These are phyloP conservation scores for Rhodotorula mucilaginosa DNA, from an alignment of 1,284 basidiomycete species.

Conservation along the genomic window DNA sequence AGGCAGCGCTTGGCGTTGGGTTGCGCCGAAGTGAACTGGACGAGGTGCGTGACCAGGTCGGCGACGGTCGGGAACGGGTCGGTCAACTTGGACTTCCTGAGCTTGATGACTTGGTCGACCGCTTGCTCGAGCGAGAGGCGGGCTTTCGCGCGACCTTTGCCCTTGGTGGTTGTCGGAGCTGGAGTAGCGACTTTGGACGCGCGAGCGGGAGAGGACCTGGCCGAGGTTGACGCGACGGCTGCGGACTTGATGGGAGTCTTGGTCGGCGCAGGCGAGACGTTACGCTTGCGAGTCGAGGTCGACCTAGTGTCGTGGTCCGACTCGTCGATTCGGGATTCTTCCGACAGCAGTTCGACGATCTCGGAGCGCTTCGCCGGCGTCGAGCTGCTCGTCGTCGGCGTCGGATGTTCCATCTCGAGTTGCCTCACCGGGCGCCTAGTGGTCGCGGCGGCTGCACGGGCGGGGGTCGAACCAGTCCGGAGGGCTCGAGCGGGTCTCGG, in stretches of 20 bases:
- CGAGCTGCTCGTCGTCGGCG: not conserved
- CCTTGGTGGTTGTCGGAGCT: not conserved
- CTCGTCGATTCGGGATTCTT: not conserved
- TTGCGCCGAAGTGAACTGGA: not conserved
- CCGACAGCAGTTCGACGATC: too few species aligned
- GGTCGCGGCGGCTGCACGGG: not conserved
- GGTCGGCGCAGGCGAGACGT: not conserved
- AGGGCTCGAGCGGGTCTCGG: too few species aligned
- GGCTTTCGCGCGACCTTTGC: not conserved
- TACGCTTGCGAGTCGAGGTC: not conserved
- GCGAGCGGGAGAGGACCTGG: not conserved
- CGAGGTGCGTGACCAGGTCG: conserved; percentile 18
- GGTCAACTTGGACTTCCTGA: conserved; percentile 6
- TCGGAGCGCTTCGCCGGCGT: not conserved
- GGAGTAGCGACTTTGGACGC: not conserved
- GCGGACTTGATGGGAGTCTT: too few species aligned
- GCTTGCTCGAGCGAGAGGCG: conserved; percentile 18
- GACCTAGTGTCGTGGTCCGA: not conserved
- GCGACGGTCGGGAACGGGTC: conserved; percentile 19
- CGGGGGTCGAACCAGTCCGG: too few species aligned
- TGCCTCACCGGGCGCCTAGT: not conserved
- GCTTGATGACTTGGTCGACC: not conserved
- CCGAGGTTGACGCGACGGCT: not conserved
- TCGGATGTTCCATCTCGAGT: not conserved
- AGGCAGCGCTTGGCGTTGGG: not conserved